Evolutionary conservation across 2,329 filamentous ascomycete species (phyloP), one percentile per base, ranked within the genome.

Genomic region (Cladosporium austrohemisphaericum): DNA sequence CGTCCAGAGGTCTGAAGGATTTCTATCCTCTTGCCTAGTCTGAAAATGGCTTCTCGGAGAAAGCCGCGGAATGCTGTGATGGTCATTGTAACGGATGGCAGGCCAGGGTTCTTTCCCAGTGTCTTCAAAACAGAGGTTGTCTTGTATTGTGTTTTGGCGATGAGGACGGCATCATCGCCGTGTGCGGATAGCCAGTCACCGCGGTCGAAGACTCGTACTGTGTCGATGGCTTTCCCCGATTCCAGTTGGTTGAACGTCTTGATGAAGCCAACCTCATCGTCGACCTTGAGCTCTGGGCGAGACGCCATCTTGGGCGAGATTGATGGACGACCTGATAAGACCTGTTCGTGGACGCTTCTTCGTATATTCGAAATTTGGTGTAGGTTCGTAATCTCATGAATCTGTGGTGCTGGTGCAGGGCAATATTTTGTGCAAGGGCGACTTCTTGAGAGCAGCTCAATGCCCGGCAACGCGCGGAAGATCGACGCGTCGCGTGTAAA

Each of bases 131-230:
- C 93, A 0, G 93, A 95, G 2, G 91, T 97, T 4, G 93, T 97
- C 72, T 95, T 95, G 79, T 98, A 98, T 52, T 97, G 73, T 14
- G 85, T 88, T 56, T 83, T 80, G 10, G 88, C 88, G 58, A 94
- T 91, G 66, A 90, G 91, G 57, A 80, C 81, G 44, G 88, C 88
- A 81, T 94, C 84, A 50, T 88, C 80, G 38, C 87, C 88, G 63
- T 95, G 89, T n/a, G 91, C 87, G 5, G 92, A 95, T 68, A 96
- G 96, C 79, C 85, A 98, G 65, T 98, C 93, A 28, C 88, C 86
- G 56, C 93, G 83, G 63, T 97, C 91, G 65, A 97, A 97, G 52
- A 98, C 85, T 47, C 93, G 85, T 47, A 98, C 78, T 0, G 88
- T 91, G 49, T 89, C 87, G 48, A 87, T 85, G 31, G 83, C 78